Percentiles rank a stretch among this genome's conserved stretches.
Conservation (phyloP, 2,329 filamentous ascomycete genomes). For the Fusarium multiceps region DNA sequence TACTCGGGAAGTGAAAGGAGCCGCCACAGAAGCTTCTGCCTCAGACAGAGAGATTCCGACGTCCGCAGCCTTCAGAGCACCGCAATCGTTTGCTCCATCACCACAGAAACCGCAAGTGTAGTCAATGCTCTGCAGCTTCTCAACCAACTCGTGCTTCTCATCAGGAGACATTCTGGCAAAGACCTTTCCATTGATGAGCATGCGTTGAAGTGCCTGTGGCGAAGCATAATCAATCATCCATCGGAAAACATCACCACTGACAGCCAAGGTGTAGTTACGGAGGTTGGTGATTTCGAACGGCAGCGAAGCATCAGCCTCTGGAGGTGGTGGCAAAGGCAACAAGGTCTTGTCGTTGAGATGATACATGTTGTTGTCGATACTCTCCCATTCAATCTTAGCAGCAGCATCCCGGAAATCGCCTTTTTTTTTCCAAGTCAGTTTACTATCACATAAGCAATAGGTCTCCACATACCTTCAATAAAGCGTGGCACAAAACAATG, state of each 20-base stretch:
- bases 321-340: constrained; percentile 76
- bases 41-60: constrained; percentile 97
- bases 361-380: constrained; percentile 86
- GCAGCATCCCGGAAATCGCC: constrained; percentile 79
- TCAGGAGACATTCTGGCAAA: constrained; percentile 99
- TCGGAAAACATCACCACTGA: constrained; percentile 93
- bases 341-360: constrained; percentile 83
- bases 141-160: constrained; percentile 96
- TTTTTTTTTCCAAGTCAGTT: constrained; percentile 48
- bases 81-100: constrained; percentile 97
- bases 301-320: constrained; percentile 81
- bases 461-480: constrained; percentile 66
- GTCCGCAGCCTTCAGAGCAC: constrained; percentile 94
- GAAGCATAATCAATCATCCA: constrained; percentile 95
- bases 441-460: not conserved
- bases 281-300: constrained; percentile 86
- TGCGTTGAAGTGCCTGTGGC: constrained; percentile 79
- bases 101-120: constrained; percentile 97
- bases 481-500: constrained; percentile 97
- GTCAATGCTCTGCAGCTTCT: constrained; percentile 95
- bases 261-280: constrained; percentile 86
- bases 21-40: constrained; percentile 97
- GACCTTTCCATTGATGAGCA: constrained; percentile 91
- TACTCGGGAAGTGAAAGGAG: constrained; percentile 92
- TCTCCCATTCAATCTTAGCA: constrained; percentile 86